These are phyloP conservation scores for Castanospermum australe DNA, from an alignment of 306 rosid species.

Conservation along the genomic window DNA sequence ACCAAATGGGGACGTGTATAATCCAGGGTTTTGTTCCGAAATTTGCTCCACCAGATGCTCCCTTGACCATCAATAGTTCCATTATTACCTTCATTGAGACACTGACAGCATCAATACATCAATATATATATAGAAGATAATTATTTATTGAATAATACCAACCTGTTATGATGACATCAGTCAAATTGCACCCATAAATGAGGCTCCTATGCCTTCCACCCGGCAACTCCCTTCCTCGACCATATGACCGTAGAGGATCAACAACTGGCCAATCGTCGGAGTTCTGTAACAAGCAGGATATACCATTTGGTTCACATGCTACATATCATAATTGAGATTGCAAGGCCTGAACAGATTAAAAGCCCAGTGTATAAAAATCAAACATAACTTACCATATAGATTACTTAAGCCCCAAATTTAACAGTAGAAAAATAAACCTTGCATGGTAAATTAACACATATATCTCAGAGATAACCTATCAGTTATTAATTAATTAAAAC, in stretches of 20 bases:
- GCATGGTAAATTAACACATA: constrained; percentile 11
- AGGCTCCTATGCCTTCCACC: constrained; percentile 83
- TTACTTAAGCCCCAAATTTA: background rate
- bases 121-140: constrained; percentile 2
- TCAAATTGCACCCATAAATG: constrained; percentile 67
- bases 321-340: constrained; percentile 16
- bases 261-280: constrained; percentile 71
- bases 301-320: constrained; percentile 10
- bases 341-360: constrained; percentile 4
- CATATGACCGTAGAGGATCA: constrained; percentile 86
- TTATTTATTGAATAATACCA: constrained; percentile 19
- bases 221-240: constrained; percentile 85
- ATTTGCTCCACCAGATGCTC: constrained; percentile 72
- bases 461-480: background rate
- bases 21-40: constrained; percentile 58
- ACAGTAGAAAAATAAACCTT: background rate
- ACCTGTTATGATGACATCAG: constrained; percentile 86
- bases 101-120: constrained; percentile 31
- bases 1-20: constrained; percentile 82
- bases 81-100: constrained; percentile 58
- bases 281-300: constrained; percentile 46
- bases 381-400: constrained; percentile 5
- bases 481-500: background rate
- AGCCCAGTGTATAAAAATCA: background rate
- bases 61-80: constrained; percentile 82